These are phyloP conservation scores for Claviceps sorghi DNA, from an alignment of 2,329 filamentous ascomycete genomes.

Conservation along the genomic window DNA sequence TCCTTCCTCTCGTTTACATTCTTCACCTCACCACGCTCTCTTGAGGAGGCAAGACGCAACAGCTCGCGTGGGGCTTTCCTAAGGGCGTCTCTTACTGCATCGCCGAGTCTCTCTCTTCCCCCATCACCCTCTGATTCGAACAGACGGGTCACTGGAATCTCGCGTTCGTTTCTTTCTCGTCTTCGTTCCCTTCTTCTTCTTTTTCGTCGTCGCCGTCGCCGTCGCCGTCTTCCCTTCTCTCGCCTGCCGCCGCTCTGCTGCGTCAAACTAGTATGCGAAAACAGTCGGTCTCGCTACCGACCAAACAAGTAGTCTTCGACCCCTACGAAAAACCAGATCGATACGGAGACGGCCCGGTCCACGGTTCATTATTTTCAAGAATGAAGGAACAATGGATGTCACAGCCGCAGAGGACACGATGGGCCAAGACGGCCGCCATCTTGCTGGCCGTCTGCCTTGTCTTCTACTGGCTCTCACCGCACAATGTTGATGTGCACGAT, in stretches of 20 bases:
- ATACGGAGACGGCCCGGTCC: constrained; percentile 36
- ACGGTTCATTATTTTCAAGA: constrained; percentile 36
- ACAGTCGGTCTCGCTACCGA: constrained; percentile 49
- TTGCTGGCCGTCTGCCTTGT: constrained; percentile 44
- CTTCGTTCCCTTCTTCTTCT: background rate
- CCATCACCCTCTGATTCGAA: background rate
- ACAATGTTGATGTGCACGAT: constrained; percentile 39
- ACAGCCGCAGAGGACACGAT: constrained; percentile 50
- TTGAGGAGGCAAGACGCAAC: background rate
- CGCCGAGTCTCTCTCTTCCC: constrained; percentile 7
- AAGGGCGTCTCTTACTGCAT: constrained; percentile 13
- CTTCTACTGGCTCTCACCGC: constrained; percentile 50
- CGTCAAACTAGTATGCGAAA: constrained; percentile 39
- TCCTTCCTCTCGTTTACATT: background rate
- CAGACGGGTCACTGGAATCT: background rate
- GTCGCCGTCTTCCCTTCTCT: constrained; percentile 1
- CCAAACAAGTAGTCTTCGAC: constrained; percentile 43
- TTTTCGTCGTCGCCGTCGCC: background rate
- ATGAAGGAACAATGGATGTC: constrained; percentile 45
- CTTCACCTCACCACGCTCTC: background rate
- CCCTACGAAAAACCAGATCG: constrained; percentile 51
- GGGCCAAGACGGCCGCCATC: constrained; percentile 50
- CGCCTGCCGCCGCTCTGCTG: background rate
- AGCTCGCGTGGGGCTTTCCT: constrained; percentile 6
- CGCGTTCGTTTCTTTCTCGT: background rate